A percentile compares a stretch with the other conserved stretches of the same genome.
phyloP scores from a whole-genome alignment of 768 basidiomycete species.

The Hygrophoropsis aurantiaca region DNA sequence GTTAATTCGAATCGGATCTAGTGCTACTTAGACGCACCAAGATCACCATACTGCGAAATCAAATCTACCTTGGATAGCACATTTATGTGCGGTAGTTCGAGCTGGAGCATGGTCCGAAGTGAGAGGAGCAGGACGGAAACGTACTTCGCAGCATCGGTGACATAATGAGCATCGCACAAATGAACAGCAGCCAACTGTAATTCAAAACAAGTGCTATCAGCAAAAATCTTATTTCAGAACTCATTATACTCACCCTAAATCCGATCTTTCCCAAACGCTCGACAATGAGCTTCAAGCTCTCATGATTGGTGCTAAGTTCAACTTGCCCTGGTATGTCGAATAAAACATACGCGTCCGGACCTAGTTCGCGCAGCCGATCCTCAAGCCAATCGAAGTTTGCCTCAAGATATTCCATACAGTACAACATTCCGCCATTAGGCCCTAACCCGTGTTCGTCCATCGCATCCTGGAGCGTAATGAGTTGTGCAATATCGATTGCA shows the following conservation, averaged over 20 bases:
- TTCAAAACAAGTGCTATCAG: no score
- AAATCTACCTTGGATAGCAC: constrained; percentile 96
- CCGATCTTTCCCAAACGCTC: constrained; percentile 67
- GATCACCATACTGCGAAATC: constrained; percentile 85
- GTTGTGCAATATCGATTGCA: constrained; percentile 76
- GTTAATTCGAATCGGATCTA: constrained; percentile 1
- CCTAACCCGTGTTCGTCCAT: constrained; percentile 86
- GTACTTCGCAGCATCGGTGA: constrained; percentile 95
- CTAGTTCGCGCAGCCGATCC: constrained; percentile 61
- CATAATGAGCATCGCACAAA: constrained; percentile 95
- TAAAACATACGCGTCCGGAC: constrained; percentile 78
- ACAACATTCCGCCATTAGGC: constrained; percentile 95
- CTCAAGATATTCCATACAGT: constrained; percentile 96
- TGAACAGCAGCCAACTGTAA: constrained; percentile 88
- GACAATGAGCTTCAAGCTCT: constrained; percentile 81
- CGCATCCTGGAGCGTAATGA: constrained; percentile 85
- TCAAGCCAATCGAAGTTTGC: constrained; percentile 91
- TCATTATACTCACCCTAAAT: constrained; percentile 70
- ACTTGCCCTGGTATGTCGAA: constrained; percentile 98
- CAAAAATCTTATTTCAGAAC: constrained; percentile 1
- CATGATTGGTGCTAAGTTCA: constrained; percentile 95
- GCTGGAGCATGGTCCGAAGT: constrained; percentile 94
- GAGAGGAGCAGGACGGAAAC: constrained; percentile 90
- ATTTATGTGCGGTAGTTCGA: constrained; percentile 97
- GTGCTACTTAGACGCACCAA: constrained; percentile 56